Evolutionary conservation across 1,284 basidiomycete species (phyloP).

Genomic region (Phylloporus sp.): DNA sequence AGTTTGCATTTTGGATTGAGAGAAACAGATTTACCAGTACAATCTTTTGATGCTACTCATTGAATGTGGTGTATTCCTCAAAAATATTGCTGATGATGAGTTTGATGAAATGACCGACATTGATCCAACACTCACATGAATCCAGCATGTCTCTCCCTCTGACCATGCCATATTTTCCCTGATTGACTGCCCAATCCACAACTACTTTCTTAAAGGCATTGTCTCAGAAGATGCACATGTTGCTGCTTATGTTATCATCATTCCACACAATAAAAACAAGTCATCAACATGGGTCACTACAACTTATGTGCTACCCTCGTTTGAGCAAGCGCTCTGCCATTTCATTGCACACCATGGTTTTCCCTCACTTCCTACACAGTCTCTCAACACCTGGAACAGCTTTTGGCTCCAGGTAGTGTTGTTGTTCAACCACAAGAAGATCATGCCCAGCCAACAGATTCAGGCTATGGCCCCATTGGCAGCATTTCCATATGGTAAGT

Average conservation of each 20-base stretch:
- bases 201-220: slow-evolving; percentile 15
- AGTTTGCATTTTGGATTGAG: background rate
- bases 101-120: slow-evolving; percentile 1
- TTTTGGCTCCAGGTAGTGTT: slow-evolving; percentile 11
- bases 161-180: slow-evolving; percentile 5
- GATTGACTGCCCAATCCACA: slow-evolving; percentile 1
- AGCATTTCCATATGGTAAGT: slow-evolving; percentile 1
- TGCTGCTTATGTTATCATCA: slow-evolving; percentile 8
- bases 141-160: background rate
- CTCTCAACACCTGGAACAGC: slow-evolving; percentile 7
- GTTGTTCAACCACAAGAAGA: background rate
- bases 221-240: slow-evolving; percentile 1
- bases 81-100: slow-evolving; percentile 4
- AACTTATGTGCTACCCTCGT: background rate
- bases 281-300: background rate
- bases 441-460: slow-evolving; percentile 16
- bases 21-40: slow-evolving; percentile 7
- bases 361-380: background rate
- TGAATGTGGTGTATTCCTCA: background rate
- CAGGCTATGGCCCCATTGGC: slow-evolving; percentile 3
- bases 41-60: slow-evolving; percentile 5
- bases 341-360: background rate
- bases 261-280: background rate
- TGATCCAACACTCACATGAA: slow-evolving; percentile 6
- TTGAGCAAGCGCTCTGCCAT: background rate